phyloP scores from a whole-genome alignment of 176 grass and related monocot species.

The Cocos nucifera region DNA sequence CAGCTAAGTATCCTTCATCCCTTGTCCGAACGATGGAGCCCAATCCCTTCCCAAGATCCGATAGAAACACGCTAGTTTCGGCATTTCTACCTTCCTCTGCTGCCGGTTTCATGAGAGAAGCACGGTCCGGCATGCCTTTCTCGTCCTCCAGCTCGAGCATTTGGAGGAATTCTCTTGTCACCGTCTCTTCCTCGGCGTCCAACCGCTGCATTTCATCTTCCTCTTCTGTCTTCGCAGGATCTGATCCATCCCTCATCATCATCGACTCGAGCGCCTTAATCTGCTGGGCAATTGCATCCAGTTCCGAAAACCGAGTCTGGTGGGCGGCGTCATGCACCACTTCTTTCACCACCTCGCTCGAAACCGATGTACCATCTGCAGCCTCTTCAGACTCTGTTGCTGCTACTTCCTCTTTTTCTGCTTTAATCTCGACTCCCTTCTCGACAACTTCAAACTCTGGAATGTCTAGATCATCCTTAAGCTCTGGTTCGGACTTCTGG shows the following conservation, averaged over 20 bases:
- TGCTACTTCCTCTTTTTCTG: slow-evolving; percentile 24
- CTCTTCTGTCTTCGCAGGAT: neutral
- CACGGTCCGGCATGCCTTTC: slow-evolving; percentile 10
- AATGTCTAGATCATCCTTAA: slow-evolving; percentile 56
- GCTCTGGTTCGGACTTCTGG: slow-evolving; percentile 14
- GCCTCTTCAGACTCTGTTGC: slow-evolving; percentile 2
- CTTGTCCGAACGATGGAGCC: slow-evolving; percentile 67
- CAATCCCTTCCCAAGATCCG: slow-evolving; percentile 77
- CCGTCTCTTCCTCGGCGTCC: slow-evolving; percentile 68
- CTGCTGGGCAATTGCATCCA: slow-evolving; percentile 84
- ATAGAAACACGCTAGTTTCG: slow-evolving; percentile 37
- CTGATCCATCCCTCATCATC: slow-evolving; percentile 38
- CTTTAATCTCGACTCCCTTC: slow-evolving; percentile 65
- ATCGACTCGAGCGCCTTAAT: slow-evolving; percentile 80
- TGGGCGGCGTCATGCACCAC: slow-evolving; percentile 64
- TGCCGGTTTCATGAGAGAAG: slow-evolving; percentile 26
- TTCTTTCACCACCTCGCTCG: slow-evolving; percentile 84
- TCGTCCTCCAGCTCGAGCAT: slow-evolving; percentile 46
- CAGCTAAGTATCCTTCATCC: slow-evolving; percentile 72
- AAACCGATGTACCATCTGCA: slow-evolving; percentile 12
- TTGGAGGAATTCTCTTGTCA: slow-evolving; percentile 72
- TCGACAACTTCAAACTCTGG: slow-evolving; percentile 85
- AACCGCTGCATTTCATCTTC: slow-evolving; percentile 29
- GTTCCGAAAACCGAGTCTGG: slow-evolving; percentile 54
- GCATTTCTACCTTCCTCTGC: neutral